Base-by-base conservation (phyloP, 345 rosid genomes). In the Chamaenerion angustifolium region DNA sequence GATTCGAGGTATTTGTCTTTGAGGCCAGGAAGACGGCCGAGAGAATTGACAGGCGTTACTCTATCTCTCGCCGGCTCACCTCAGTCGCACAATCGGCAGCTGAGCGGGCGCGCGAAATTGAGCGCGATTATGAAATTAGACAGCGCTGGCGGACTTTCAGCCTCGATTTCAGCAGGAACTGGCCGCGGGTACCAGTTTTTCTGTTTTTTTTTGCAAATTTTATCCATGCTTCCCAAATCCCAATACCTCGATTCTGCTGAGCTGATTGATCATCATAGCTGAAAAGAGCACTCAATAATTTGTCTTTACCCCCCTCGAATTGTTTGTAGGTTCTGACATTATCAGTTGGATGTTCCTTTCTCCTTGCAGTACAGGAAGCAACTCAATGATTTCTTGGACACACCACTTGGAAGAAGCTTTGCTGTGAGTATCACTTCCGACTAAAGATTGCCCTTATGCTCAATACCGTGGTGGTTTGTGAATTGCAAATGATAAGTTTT, bases 21-120 rank as follows among this genome's bases (percentile, higher is more conserved):
- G 98, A 90, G 63, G 80, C 98, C 12, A 75, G 75, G 79, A 90
- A 85, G 60, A 68, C 88, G 9, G 85, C 90, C 7, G 86, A 85
- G 68, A 80, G 94, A 43, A 52, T 83, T 17, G 92, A 90, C 68
- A 80, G 90, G 15, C 74, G 69, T 23, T 90, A 85, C 81, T 64
- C 94, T 19, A 73, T 90, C 44, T 71, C 94, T n/a, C 78, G 78
- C 46, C 80, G 81, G 0, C 43, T 90, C 10, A 56, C 61, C 61
- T 70, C 85, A 19, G 82, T 61, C 1, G 82, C 83, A 2, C 70
- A 54, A 18, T 75, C 94, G 0, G 88, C 88, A 1, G 56, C 73
- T 0, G 71, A 70, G 51, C 82, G 88, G 11, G 86, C 94, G 23
- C 82, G 85, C 12, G 85, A 76, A 59, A 67, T 85, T 40, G 98